Evolutionary conservation across 2,329 filamentous ascomycete genomes (phyloP).

Genomic region (Penicillium sumatraense): DNA sequence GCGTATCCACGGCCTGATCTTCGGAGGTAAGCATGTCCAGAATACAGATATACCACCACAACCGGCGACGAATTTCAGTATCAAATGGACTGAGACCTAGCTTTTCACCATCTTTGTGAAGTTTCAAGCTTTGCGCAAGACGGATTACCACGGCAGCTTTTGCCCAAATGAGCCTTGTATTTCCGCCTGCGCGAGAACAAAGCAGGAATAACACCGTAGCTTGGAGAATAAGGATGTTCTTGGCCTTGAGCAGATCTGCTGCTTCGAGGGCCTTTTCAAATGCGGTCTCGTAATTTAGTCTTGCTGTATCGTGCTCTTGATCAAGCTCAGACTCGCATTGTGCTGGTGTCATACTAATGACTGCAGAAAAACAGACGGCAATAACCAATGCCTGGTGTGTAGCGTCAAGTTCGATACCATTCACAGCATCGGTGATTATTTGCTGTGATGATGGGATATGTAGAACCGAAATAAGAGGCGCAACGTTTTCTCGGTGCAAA

Average conservation of each 20-base stretch:
- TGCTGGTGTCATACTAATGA: conserved; percentile 16
- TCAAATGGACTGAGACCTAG: conserved; percentile 19
- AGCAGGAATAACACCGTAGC: conserved; percentile 23
- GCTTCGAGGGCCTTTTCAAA: conserved; percentile 13
- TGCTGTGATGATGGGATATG: conserved; percentile 11
- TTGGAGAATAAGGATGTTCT: conserved; percentile 19
- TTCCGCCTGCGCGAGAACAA: conserved; percentile 11
- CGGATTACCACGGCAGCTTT: conserved; percentile 14
- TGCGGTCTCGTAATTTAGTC: conserved; percentile 6
- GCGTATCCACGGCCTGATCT: conserved; percentile 31
- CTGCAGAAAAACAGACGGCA: conserved; percentile 22
- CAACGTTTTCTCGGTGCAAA: conserved; percentile 23
- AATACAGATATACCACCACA: conserved; percentile 37
- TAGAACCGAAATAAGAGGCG: conserved; percentile 25
- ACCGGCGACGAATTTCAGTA: conserved; percentile 31
- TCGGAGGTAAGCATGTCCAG: conserved; percentile 34
- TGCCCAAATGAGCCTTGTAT: conserved; percentile 17
- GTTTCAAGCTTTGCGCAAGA: conserved; percentile 10
- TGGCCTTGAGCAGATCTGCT: conserved; percentile 19
- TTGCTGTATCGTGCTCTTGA: conserved; percentile 1
- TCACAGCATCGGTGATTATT: conserved; percentile 6
- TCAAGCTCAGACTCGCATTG: conserved; percentile 13
- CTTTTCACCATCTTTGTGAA: conserved; percentile 14
- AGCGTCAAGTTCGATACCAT: neutral
- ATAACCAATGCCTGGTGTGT: conserved; percentile 12